A percentile compares a stretch with the other conserved stretches of the same genome.
Conservation (phyloP, 768 basidiomycete species). For the Pisolithus orientalis region DNA sequence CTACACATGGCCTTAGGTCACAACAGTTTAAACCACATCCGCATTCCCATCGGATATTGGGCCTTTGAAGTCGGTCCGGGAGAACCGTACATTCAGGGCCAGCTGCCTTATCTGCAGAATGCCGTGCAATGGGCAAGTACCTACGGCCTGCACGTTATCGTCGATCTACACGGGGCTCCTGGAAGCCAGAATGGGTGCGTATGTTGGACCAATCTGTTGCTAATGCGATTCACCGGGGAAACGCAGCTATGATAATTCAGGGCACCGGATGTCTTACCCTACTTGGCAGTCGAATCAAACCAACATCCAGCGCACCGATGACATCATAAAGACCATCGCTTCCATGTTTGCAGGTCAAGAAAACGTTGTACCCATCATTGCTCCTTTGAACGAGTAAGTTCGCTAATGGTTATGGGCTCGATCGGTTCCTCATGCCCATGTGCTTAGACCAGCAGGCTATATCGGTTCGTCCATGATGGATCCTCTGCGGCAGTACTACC, state of each 20-base stretch:
- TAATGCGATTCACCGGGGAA: conserved; percentile 4
- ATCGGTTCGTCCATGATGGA: conserved; percentile 44
- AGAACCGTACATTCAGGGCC: conserved; percentile 76
- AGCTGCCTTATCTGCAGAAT: conserved; percentile 59
- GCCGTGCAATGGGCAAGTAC: conserved; percentile 67
- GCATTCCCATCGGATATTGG: conserved; percentile 87
- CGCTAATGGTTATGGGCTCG: background rate
- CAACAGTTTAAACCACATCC: conserved; percentile 73
- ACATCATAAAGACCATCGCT: conserved; percentile 58
- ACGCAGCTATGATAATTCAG: conserved; percentile 75
- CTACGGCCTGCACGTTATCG: conserved; percentile 70
- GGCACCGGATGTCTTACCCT: conserved; percentile 54
- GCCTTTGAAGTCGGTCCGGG: conserved; percentile 75
- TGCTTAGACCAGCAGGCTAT: conserved; percentile 68
- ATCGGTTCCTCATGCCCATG: conserved; percentile 1
- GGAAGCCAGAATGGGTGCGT: conserved; percentile 79
- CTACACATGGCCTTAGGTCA: conserved; percentile 5
- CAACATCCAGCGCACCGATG: conserved; percentile 62
- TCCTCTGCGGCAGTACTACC: conserved; percentile 57
- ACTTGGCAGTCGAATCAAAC: conserved; percentile 62
- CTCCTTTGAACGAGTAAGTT: conserved; percentile 71
- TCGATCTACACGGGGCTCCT: conserved; percentile 77
- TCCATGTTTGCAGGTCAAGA: conserved; percentile 49
- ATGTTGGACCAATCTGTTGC: background rate
- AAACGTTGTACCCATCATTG: conserved; percentile 58